Evolutionary conservation across 495 filamentous ascomycete genomes (phyloP), one percentile per base, ranked within the genome.

Genomic region (Podospora conica): DNA sequence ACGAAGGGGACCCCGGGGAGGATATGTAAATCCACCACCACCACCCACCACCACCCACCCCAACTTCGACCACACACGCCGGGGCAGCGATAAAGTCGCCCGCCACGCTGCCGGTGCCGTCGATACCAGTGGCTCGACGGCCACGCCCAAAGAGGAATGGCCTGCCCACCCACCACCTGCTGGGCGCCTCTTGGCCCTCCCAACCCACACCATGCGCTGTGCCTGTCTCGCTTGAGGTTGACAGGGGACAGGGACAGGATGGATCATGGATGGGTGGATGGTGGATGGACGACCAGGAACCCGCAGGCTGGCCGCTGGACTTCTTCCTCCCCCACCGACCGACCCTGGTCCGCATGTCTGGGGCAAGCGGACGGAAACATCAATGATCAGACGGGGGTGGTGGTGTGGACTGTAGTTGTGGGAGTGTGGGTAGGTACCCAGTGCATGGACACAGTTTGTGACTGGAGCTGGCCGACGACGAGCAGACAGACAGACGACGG

Each of bases 21-120:
- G 77, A 82, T 80, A 80, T 79, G 80, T 82, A 81, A 76, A 75
- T 75, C 73, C 71, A 69, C 70, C 70, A n/a, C n/a, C n/a, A n/a
- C n/a, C n/a, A n/a, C n/a, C n/a, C n/a, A n/a, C n/a, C n/a, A n/a
- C n/a, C n/a, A n/a, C 40, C 40, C 74, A 75, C 66, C 69, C 73
- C 67, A 60, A 75, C 75, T 75, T 77, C 73, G 77, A 75, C 74
- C 20, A 20, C 20, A 15, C 27, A 31, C 22, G 27, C 57, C 29
- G 67, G 74, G 65, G 68, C 70, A 72, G 76, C 40, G 76, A 77
- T 75, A 75, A 74, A 40, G 48, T 53, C 61, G 22, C 25, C 48
- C 40, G 53, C 25, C 59, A 29, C 61, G 65, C 71, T 75, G 73
- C 73, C 75, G 75, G 70, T 74, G 74, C 71, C 75, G 71, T 60